Evolutionary conservation across 2,329 filamentous ascomycete genomes (phyloP).

Genomic region (Leptographium radiaticola): DNA sequence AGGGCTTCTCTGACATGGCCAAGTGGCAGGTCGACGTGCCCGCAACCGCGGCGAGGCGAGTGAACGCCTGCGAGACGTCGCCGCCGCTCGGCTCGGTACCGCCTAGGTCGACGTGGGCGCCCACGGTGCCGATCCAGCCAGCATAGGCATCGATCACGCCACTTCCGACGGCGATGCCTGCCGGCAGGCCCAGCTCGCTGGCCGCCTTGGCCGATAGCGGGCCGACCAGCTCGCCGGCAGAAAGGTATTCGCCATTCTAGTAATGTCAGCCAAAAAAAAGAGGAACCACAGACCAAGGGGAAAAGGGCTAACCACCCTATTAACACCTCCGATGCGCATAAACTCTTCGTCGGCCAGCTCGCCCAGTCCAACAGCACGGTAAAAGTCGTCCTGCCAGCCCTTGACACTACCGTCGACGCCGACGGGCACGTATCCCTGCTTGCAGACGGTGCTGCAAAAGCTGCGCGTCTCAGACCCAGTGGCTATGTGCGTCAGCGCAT

Average conservation of each 20-base stretch:
- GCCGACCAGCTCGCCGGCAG: conserved; percentile 83
- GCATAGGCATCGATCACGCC: conserved; percentile 98
- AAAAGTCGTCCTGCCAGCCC: conserved; percentile 95
- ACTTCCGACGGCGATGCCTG: conserved; percentile 84
- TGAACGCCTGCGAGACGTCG: conserved; percentile 80
- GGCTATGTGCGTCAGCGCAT: conserved; percentile 87
- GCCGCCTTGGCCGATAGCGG: conserved; percentile 74
- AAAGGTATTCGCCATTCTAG: conserved; percentile 83
- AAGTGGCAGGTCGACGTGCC: conserved; percentile 96
- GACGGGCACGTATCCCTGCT: conserved; percentile 94
- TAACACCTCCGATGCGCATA: conserved; percentile 83
- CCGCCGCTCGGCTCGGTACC: conserved; percentile 41
- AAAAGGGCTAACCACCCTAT: conserved; percentile 73
- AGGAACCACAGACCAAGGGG: too few relatives aligned
- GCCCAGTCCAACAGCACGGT: conserved; percentile 70
- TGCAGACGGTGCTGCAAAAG: conserved; percentile 93
- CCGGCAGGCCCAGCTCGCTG: conserved; percentile 66
- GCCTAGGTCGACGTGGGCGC: conserved; percentile 74
- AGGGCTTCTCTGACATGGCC: conserved; percentile 83
- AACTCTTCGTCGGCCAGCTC: conserved; percentile 80
- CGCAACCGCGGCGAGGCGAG: conserved; percentile 81
- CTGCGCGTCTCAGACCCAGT: conserved; percentile 85
- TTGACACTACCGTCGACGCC: conserved; percentile 95
- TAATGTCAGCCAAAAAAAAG: conserved; percentile 13
- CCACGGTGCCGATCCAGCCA: conserved; percentile 98